Evolutionary conservation across 306 rosid genomes (phyloP).

Genomic region (Vigna nakashimae): DNA sequence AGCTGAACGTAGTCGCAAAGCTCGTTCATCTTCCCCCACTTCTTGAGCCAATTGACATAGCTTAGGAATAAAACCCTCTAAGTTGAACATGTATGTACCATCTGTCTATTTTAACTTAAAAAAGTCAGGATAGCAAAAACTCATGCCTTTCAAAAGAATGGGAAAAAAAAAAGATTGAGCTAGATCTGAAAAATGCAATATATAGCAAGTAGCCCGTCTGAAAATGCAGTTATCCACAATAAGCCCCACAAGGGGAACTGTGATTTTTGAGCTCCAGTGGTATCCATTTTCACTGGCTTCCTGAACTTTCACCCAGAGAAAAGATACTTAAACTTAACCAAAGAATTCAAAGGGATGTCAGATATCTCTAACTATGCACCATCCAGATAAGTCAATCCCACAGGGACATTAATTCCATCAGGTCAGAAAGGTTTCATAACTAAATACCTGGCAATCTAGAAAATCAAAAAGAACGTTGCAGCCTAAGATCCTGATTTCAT

Average conservation of each 20-base stretch:
- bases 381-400: constrained; percentile 37
- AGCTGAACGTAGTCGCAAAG: constrained; percentile 71
- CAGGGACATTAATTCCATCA: constrained; percentile 41
- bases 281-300: constrained; percentile 37
- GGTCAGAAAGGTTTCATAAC: constrained; percentile 40
- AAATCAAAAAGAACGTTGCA: constrained; percentile 77
- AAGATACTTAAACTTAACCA: constrained; percentile 27
- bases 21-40: constrained; percentile 71
- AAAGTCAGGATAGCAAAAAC: constrained; percentile 54
- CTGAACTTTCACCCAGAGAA: constrained; percentile 28
- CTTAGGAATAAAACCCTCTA: constrained; percentile 91
- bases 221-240: constrained; percentile 29
- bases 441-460: constrained; percentile 77
- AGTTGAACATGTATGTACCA: constrained; percentile 85
- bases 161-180: neutral
- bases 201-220: constrained; percentile 23
- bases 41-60: constrained; percentile 91
- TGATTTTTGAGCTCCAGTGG: neutral
- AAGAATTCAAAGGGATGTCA: constrained; percentile 25
- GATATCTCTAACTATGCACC: constrained; percentile 29
- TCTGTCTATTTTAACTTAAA: constrained; percentile 71
- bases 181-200: constrained; percentile 30
- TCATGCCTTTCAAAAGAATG: neutral
- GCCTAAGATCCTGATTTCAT: constrained; percentile 81
- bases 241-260: neutral